Evolutionary conservation across 176 grass and related monocot species (phyloP).

Genomic region (Tillandsia fasciculata): DNA sequence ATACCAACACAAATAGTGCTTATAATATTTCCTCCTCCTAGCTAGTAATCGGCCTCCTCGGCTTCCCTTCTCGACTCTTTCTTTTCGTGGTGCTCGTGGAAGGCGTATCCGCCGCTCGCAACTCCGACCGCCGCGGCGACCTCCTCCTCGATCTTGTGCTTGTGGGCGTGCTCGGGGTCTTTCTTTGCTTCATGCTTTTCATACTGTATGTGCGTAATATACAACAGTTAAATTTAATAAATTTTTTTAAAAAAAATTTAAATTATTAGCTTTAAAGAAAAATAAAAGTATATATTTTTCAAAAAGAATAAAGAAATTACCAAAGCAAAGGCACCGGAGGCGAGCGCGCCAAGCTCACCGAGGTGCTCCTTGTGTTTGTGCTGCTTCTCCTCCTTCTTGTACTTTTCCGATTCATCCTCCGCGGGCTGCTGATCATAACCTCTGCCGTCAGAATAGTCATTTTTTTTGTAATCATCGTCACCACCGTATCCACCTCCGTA

Average conservation of each 20-base stretch:
- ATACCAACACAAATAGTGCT: too few relatives aligned
- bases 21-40: too few relatives aligned
- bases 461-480: too few relatives aligned
- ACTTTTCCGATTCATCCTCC: conserved; percentile 34
- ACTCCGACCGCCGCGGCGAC: conserved; percentile 50
- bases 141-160: conserved; percentile 83
- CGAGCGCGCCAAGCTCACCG: conserved; percentile 46
- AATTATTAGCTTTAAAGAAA: too few relatives aligned
- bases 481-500: too few relatives aligned
- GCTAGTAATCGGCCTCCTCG: conserved; percentile 40
- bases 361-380: conserved; percentile 83
- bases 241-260: too few relatives aligned
- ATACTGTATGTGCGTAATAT: conserved; percentile 30
- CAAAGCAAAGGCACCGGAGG: conserved; percentile 58
- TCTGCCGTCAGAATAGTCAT: conserved; percentile 5
- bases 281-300: neutral
- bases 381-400: conserved; percentile 72
- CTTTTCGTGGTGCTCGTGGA: conserved; percentile 95
- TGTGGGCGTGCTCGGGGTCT: conserved; percentile 62
- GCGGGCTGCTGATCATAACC: conserved; percentile 1
- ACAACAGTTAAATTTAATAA: too few relatives aligned
- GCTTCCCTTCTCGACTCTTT: conserved; percentile 63
- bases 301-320: conserved; percentile 22
- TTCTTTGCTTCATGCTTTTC: conserved; percentile 90
- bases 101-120: conserved; percentile 53